Evolutionary conservation across 176 grass and related monocot genomes (phyloP).

Genomic region (Puccinellia tenuiflora): DNA sequence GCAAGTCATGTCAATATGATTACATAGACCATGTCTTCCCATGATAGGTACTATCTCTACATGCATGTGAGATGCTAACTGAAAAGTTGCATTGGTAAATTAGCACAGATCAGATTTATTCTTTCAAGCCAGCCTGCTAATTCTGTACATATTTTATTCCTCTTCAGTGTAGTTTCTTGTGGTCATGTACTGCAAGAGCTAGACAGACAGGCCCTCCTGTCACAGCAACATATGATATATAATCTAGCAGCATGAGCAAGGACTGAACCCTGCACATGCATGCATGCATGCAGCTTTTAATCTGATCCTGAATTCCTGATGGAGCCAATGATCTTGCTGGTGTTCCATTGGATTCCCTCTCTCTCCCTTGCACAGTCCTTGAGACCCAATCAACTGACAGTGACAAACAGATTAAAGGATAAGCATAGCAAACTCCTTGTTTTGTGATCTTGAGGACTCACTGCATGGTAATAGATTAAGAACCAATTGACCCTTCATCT

Average conservation of each 20-base stretch:
- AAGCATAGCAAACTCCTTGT: conserved; percentile 2
- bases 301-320: background rate
- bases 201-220: background rate
- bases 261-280: conserved; percentile 19
- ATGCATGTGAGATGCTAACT: background rate
- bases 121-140: background rate
- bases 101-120: background rate
- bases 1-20: conserved; percentile 22
- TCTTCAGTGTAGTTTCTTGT: background rate
- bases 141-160: background rate
- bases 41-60: background rate
- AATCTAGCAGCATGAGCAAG: background rate
- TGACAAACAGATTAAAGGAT: conserved; percentile 18
- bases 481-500: conserved; percentile 21
- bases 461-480: background rate
- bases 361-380: conserved; percentile 40
- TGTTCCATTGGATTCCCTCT: conserved; percentile 49
- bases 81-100: conserved; percentile 9
- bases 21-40: conserved; percentile 19
- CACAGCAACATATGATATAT: background rate
- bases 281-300: background rate
- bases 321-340: background rate
- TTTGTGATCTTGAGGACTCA: conserved; percentile 28
- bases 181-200: background rate
- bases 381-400: conserved; percentile 26